Evolutionary conservation across 2,329 filamentous ascomycete species (phyloP).

Genomic region (Ceratocystis harringtonii): DNA sequence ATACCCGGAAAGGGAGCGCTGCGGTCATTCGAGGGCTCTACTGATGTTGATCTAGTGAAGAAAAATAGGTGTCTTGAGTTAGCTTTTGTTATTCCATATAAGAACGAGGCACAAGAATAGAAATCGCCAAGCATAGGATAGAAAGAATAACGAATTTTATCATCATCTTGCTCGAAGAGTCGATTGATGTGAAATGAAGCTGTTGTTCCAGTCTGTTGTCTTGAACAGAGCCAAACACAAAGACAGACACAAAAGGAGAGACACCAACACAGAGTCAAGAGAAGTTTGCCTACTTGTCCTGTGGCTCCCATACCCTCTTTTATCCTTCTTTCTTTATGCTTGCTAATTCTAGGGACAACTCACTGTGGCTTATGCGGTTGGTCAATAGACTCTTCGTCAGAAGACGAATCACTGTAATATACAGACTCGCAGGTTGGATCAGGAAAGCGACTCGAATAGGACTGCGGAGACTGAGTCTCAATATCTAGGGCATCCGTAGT

Average conservation of each 20-base stretch:
- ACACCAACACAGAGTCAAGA: no score
- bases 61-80: background rate
- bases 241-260: no score
- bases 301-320: background rate
- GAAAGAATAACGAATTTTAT: no score
- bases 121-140: no score
- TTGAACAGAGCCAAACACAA: no score
- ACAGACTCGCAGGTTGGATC: slow-evolving; percentile 9
- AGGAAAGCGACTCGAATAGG: slow-evolving; percentile 9
- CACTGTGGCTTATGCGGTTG: slow-evolving; percentile 2
- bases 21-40: slow-evolving; percentile 12
- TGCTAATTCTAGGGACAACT: background rate
- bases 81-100: background rate
- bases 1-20: slow-evolving; percentile 10
- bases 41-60: background rate
- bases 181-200: no score
- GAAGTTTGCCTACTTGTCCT: background rate
- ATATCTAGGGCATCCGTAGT: background rate
- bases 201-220: no score
- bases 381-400: slow-evolving; percentile 12
- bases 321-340: background rate
- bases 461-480: slow-evolving; percentile 8
- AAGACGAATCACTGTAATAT: slow-evolving; percentile 13
- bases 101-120: no score
- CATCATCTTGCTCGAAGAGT: no score